phyloP scores from a whole-genome alignment of 148 eudicot species.

The Nepenthes gracilis region DNA sequence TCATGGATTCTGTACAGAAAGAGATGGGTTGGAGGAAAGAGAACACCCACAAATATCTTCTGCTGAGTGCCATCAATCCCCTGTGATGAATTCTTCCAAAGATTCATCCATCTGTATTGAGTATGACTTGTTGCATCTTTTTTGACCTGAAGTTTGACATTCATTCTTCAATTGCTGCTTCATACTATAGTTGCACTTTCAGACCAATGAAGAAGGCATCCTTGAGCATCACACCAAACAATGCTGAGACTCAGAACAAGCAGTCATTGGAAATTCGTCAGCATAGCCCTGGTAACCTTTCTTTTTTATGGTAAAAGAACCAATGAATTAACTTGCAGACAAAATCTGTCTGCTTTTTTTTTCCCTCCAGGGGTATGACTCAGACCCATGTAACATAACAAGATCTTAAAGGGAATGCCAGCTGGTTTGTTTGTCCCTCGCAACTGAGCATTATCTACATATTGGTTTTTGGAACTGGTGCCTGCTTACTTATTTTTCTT shows the following conservation, averaged over 20 bases:
- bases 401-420: no score
- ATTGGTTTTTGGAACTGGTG: no score
- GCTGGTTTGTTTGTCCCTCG: no score
- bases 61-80: slow-evolving; percentile 11
- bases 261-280: slow-evolving; percentile 3
- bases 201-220: slow-evolving; percentile 32
- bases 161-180: neutral
- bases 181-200: slow-evolving; percentile 14
- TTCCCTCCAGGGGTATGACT: no score
- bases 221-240: slow-evolving; percentile 8
- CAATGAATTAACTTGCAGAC: neutral
- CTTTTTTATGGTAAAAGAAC: neutral
- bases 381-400: no score
- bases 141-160: neutral
- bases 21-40: slow-evolving; percentile 18
- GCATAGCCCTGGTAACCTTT: slow-evolving; percentile 5
- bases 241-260: slow-evolving; percentile 11
- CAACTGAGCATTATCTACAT: no score
- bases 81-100: slow-evolving; percentile 16
- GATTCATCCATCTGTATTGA: slow-evolving; percentile 17
- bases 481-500: no score
- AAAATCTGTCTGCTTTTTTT: no score
- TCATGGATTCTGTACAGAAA: slow-evolving; percentile 26
- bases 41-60: slow-evolving; percentile 8
- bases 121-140: slow-evolving; percentile 19